Percentiles rank a stretch among this genome's conserved stretches.
These are phyloP conservation scores for Pascua sp. DNA, from an alignment of 1,284 basidiomycete species.

Conservation along the genomic window DNA sequence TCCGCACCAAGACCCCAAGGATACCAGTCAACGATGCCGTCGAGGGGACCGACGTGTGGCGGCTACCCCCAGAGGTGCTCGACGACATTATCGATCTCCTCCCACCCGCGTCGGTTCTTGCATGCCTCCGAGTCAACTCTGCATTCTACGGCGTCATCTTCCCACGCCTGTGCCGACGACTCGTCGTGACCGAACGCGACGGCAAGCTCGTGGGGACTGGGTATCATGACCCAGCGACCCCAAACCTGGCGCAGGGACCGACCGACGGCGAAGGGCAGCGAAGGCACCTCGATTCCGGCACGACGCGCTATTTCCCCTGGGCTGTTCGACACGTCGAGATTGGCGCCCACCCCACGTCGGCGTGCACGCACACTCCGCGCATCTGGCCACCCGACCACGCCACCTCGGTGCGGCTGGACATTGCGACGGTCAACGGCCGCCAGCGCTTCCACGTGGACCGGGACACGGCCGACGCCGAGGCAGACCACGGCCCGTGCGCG, in stretches of 20 bases:
- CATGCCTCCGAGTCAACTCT: slow-evolving; percentile 5
- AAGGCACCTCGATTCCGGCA: neutral
- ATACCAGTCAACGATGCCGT: too few species aligned
- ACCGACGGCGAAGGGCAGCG: neutral
- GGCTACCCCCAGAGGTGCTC: slow-evolving; percentile 3
- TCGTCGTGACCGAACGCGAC: neutral
- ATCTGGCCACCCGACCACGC: too few species aligned
- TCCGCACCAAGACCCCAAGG: too few species aligned
- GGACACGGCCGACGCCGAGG: too few species aligned
- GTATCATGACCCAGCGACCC: neutral
- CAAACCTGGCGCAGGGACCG: neutral
- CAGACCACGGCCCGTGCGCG: neutral
- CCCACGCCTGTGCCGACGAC: neutral
- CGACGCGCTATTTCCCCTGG: neutral
- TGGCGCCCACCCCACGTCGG: neutral
- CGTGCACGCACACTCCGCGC: neutral
- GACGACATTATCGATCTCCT: slow-evolving; percentile 6
- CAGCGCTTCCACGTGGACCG: too few species aligned
- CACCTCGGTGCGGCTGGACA: too few species aligned
- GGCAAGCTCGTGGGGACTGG: neutral
- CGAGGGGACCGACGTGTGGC: neutral
- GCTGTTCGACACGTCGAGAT: slow-evolving; percentile 1
- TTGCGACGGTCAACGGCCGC: too few species aligned
- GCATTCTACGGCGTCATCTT: neutral
- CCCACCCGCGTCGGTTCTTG: neutral